Percentiles rank a stretch among this genome's conserved stretches.
Evolutionary conservation across 495 filamentous ascomycete genomes (phyloP).

Genomic region (Astrocystis sublimbata): DNA sequence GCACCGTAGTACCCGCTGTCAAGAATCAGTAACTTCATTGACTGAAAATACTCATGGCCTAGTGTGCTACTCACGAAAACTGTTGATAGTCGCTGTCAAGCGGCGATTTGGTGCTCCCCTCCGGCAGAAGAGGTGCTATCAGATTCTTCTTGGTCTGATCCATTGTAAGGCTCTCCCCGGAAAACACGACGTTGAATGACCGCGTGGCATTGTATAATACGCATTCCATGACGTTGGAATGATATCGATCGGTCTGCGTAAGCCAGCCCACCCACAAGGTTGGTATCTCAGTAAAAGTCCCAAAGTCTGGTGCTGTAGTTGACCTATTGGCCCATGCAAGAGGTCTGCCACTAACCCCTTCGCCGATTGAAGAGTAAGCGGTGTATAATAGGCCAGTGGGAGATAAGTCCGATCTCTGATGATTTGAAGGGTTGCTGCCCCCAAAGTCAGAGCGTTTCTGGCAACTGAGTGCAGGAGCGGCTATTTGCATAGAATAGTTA

Average conservation of each 20-base stretch:
- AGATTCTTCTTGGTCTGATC: background rate
- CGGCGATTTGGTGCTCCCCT: constrained; percentile 1
- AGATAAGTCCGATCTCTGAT: background rate
- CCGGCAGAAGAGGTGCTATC: background rate
- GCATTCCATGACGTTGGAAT: background rate
- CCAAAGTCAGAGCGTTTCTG: background rate
- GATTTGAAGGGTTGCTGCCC: background rate
- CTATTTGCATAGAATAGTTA: background rate
- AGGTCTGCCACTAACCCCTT: background rate
- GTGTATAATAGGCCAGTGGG: background rate
- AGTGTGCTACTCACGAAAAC: constrained; percentile 1
- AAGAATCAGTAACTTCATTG: background rate
- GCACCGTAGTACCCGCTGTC: background rate
- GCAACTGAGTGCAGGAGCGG: background rate
- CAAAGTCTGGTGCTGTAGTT: background rate
- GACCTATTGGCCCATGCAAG: background rate
- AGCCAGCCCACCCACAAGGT: background rate
- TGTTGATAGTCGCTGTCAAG: constrained; percentile 10
- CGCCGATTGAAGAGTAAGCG: background rate
- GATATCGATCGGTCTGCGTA: background rate
- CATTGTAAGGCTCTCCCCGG: background rate
- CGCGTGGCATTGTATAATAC: background rate
- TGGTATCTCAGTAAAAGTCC: background rate
- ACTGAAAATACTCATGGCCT: background rate
- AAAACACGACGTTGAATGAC: background rate